phyloP scores from a whole-genome alignment of 2,329 filamentous ascomycete genomes.

The Arthrinium puccinioides region DNA sequence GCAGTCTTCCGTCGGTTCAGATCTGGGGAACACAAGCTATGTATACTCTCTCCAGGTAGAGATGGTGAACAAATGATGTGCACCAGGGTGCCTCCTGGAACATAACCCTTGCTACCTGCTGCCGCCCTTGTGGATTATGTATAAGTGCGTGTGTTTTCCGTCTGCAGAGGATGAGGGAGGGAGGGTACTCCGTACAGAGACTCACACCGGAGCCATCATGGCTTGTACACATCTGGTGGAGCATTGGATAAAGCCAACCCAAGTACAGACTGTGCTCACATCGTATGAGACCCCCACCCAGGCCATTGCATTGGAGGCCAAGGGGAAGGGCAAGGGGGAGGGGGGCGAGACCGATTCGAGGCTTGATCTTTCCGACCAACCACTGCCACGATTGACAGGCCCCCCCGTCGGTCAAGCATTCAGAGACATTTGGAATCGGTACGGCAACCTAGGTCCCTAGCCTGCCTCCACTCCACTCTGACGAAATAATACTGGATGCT shows the following conservation, averaged over 20 bases:
- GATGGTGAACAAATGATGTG: too few relatives aligned
- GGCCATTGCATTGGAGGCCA: too few relatives aligned
- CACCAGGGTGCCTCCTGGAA: conserved; percentile 1
- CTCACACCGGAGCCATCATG: too few relatives aligned
- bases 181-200: too few relatives aligned
- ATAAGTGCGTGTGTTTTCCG: too few relatives aligned
- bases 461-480: too few relatives aligned
- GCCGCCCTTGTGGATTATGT: too few relatives aligned
- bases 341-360: too few relatives aligned
- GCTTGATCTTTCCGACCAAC: not conserved
- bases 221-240: conserved; percentile 1
- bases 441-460: too few relatives aligned
- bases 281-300: conserved; percentile 3
- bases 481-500: too few relatives aligned
- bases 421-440: conserved; percentile 2
- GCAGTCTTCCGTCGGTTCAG: not conserved
- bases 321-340: too few relatives aligned
- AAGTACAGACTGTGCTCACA: conserved; percentile 1
- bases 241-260: not conserved
- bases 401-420: not conserved
- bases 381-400: not conserved
- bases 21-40: not conserved
- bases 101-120: conserved; percentile 1
- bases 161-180: too few relatives aligned
- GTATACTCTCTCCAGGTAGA: conserved; percentile 1